phyloP scores from a whole-genome alignment of 768 basidiomycete species.

The Tricholoma furcatifolium region DNA sequence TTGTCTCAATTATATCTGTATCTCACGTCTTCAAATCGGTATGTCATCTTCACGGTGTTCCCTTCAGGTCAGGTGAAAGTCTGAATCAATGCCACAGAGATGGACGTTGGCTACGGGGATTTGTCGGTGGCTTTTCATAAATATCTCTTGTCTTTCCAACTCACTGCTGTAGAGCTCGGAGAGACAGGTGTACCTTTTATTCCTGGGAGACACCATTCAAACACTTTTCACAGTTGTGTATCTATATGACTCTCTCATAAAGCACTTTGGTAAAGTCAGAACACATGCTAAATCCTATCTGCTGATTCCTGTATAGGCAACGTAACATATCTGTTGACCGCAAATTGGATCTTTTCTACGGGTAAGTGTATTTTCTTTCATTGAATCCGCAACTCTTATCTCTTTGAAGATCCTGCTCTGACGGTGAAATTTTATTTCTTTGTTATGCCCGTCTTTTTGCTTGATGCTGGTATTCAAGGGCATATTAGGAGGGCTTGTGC shows the following conservation, averaged over 20 bases:
- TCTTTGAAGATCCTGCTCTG: conserved; percentile 11
- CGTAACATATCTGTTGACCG: conserved; percentile 4
- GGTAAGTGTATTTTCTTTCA: neutral
- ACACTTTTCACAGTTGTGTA: conserved; percentile 42
- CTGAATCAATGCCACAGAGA: conserved; percentile 30
- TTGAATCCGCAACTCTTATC: neutral
- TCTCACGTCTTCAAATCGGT: conserved; percentile 33
- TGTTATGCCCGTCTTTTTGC: neutral
- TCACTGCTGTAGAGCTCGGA: neutral
- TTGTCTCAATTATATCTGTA: conserved; percentile 48
- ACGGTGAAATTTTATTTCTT: conserved; percentile 4
- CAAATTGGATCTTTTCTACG: conserved; percentile 13
- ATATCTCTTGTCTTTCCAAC: neutral
- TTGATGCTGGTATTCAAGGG: conserved; percentile 1
- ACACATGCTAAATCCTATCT: neutral
- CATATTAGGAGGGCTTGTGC: conserved; percentile 13
- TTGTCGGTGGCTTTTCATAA: conserved; percentile 30
- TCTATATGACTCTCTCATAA: conserved; percentile 46
- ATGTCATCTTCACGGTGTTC: conserved; percentile 1
- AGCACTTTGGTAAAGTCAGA: conserved; percentile 39
- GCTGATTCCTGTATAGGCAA: conserved; percentile 1
- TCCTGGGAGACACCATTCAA: conserved; percentile 50
- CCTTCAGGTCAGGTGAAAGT: neutral
- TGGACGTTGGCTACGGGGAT: conserved; percentile 40
- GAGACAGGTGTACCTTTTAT: conserved; percentile 37